These are phyloP conservation scores for Claviceps pazoutovae DNA, from an alignment of 2,329 filamentous ascomycete genomes.

Conservation along the genomic window DNA sequence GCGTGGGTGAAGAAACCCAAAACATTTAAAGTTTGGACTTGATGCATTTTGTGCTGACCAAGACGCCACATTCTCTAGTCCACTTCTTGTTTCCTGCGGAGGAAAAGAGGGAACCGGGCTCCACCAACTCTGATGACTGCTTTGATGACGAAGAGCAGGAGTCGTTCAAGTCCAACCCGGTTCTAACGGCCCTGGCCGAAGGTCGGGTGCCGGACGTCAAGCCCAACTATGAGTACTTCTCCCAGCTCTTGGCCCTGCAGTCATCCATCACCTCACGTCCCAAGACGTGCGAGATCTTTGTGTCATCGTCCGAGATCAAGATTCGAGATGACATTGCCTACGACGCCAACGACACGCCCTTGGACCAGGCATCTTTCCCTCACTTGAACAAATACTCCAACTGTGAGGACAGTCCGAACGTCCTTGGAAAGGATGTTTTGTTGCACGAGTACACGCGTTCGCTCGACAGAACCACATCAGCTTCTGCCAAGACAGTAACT, in stretches of 20 bases:
- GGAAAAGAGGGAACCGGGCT: conserved; percentile 41
- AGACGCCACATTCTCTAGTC: conserved; percentile 21
- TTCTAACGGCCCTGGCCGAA: conserved; percentile 47
- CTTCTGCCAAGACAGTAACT: conserved; percentile 38
- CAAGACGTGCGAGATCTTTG: conserved; percentile 45
- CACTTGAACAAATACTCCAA: conserved; percentile 41
- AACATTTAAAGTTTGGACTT: not conserved
- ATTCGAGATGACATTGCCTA: conserved; percentile 35
- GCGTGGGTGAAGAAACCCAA: not conserved
- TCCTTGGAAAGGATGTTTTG: conserved; percentile 36
- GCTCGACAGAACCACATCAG: conserved; percentile 40
- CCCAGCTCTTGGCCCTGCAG: conserved; percentile 39
- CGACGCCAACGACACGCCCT: conserved; percentile 26
- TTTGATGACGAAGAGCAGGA: conserved; percentile 29
- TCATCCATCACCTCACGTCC: conserved; percentile 39
- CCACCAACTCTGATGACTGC: conserved; percentile 46
- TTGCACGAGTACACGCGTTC: conserved; percentile 45
- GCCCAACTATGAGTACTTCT: conserved; percentile 49
- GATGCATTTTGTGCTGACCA: conserved; percentile 1
- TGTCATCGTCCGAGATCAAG: conserved; percentile 37
- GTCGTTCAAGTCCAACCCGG: conserved; percentile 51
- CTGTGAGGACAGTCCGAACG: conserved; percentile 36
- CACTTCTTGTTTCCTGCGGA: conserved; percentile 47
- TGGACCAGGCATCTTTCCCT: conserved; percentile 37
- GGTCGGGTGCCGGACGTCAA: conserved; percentile 41